A percentile compares a stretch with the other conserved stretches of the same genome.
Evolutionary conservation across 176 grass and related monocot species (phyloP).

Genomic region (Bonia amplexicaulis): DNA sequence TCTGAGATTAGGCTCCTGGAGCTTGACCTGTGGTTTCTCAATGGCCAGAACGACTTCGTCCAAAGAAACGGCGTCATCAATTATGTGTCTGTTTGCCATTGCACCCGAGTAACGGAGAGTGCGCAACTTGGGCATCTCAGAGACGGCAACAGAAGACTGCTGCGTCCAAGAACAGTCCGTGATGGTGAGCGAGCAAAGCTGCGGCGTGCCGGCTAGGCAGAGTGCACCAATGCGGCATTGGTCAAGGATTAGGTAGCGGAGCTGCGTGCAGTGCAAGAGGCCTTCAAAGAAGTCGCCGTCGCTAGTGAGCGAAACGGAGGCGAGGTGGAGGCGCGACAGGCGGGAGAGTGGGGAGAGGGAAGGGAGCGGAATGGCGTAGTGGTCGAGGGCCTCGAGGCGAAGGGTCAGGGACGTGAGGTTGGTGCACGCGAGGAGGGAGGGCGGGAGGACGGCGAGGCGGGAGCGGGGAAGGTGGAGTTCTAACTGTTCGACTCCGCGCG

Average conservation of each 20-base stretch:
- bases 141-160: slow-evolving; percentile 20
- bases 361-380: slow-evolving; percentile 32
- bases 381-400: slow-evolving; percentile 16
- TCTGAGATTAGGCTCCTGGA: slow-evolving; percentile 23
- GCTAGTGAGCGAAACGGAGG: slow-evolving; percentile 14
- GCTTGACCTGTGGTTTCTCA: slow-evolving; percentile 33
- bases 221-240: slow-evolving; percentile 37
- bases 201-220: slow-evolving; percentile 25
- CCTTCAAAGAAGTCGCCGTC: slow-evolving; percentile 34
- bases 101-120: slow-evolving; percentile 36
- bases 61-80: slow-evolving; percentile 8
- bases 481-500: slow-evolving; percentile 27
- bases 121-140: slow-evolving; percentile 23
- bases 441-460: slow-evolving; percentile 36
- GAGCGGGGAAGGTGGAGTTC: slow-evolving; percentile 53
- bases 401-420: slow-evolving; percentile 36
- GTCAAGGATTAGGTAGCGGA: slow-evolving; percentile 24
- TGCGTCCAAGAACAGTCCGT: slow-evolving; percentile 35
- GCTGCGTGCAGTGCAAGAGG: slow-evolving; percentile 26
- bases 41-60: slow-evolving; percentile 36
- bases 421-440: slow-evolving; percentile 37
- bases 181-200: slow-evolving; percentile 34
- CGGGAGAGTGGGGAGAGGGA: slow-evolving; percentile 21
- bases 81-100: slow-evolving; percentile 33
- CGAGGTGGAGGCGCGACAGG: slow-evolving; percentile 38